phyloP scores from a whole-genome alignment of 805 yeast species.

The Starmerella asiatica region DNA sequence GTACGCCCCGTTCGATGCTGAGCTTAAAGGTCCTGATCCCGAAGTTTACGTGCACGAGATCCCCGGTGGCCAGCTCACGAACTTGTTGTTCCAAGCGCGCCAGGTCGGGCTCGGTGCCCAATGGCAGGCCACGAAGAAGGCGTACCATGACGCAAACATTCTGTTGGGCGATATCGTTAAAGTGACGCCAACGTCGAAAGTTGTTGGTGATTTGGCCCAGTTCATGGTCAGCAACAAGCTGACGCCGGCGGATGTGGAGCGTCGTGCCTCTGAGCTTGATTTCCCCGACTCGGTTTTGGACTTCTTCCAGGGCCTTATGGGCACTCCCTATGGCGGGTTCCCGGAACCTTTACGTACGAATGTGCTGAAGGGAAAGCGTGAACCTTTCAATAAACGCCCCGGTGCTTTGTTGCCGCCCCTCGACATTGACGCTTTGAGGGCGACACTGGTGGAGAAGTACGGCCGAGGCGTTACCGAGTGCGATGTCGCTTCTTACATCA shows the following conservation, averaged over 20 bases:
- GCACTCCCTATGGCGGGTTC: conserved; percentile 99
- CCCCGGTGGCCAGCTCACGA: conserved; percentile 99
- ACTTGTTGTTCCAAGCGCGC: conserved; percentile 96
- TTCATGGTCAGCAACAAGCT: conserved; percentile 96
- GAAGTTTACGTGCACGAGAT: conserved; percentile 97
- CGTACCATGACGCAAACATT: conserved; percentile 81
- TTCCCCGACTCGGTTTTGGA: conserved; percentile 98
- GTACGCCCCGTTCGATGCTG: conserved; percentile 96
- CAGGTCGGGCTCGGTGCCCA: conserved; percentile 95
- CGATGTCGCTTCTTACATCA: conserved; percentile 89
- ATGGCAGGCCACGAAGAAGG: conserved; percentile 92
- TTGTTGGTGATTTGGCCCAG: conserved; percentile 99
- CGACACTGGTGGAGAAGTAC: conserved; percentile 63
- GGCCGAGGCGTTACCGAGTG: conserved; percentile 59
- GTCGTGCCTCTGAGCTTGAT: conserved; percentile 79
- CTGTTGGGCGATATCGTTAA: conserved; percentile 93
- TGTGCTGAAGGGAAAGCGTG: conserved; percentile 81
- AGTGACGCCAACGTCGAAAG: conserved; percentile 99
- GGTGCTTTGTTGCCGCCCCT: conserved; percentile 82
- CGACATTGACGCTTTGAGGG: conserved; percentile 56
- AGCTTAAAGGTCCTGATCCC: conserved; percentile 98
- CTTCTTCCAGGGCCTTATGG: conserved; percentile 98
- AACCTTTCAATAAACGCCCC: conserved; percentile 78
- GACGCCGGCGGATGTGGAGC: conserved; percentile 68
- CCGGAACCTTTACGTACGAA: conserved; percentile 96